Evolutionary conservation across 176 grass and related monocot species (phyloP).

Genomic region (Rhynchospora breviuscula): DNA sequence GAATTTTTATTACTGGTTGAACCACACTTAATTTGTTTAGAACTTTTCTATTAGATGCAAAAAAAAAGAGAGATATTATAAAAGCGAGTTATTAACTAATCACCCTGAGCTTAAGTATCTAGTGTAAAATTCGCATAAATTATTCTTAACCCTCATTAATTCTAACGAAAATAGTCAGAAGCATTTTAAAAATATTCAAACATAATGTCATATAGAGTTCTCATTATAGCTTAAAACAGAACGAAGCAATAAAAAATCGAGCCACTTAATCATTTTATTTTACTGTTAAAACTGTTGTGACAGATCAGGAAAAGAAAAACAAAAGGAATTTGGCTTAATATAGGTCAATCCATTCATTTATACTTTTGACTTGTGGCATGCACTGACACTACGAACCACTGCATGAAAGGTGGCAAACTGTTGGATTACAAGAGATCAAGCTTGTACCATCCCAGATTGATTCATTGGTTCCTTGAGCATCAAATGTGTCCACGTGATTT

Average conservation of each 20-base stretch:
- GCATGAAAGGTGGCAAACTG: background rate
- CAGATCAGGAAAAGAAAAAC: no score
- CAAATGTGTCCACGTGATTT: background rate
- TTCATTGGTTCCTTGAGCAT: background rate
- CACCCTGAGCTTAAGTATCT: background rate
- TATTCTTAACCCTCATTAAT: background rate
- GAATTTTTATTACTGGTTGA: background rate
- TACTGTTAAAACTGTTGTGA: no score
- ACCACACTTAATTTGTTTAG: no score
- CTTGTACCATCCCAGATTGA: background rate
- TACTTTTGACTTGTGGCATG: no score
- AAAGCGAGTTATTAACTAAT: background rate
- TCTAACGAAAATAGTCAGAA: background rate
- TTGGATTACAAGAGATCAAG: background rate
- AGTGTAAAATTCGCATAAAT: background rate
- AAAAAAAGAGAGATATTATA: background rate
- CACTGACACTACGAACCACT: background rate
- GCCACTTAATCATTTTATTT: no score
- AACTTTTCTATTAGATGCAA: no score
- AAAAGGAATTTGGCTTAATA: no score
- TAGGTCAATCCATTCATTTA: no score
- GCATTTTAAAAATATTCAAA: background rate
- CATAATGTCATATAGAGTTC: no score
- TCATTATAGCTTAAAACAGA: no score
- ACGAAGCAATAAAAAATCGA: no score